phyloP scores from a whole-genome alignment of 2,329 filamentous ascomycete genomes.

The Penicillium aurantiogriseum region DNA sequence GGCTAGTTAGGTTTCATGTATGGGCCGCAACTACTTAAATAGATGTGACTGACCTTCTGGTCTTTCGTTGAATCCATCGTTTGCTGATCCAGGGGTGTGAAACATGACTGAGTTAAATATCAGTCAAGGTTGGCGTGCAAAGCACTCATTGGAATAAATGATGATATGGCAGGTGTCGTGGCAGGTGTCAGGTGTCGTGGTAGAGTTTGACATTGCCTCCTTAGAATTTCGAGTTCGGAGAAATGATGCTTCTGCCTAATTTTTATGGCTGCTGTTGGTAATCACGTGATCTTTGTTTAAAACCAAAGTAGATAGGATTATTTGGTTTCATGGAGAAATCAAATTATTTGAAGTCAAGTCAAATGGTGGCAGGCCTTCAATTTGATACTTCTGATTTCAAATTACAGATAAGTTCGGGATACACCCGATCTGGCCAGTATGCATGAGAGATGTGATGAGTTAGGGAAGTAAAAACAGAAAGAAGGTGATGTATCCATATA shows the following conservation, averaged over 20 bases:
- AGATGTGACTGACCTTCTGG: slow-evolving; percentile 13
- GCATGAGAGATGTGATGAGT: too few species aligned
- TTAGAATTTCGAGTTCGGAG: neutral
- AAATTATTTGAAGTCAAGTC: neutral
- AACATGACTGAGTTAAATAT: neutral
- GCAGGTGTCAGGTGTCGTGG: neutral
- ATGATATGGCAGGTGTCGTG: neutral
- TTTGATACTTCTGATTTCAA: too few species aligned
- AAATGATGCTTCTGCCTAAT: neutral
- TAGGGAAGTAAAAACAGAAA: too few species aligned
- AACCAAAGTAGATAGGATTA: neutral
- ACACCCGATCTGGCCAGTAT: too few species aligned
- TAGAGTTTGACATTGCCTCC: neutral
- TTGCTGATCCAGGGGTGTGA: neutral
- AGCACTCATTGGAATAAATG: neutral
- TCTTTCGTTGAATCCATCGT: slow-evolving; percentile 2
- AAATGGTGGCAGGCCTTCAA: too few species aligned
- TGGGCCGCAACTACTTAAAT: neutral
- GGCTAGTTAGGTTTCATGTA: slow-evolving; percentile 6
- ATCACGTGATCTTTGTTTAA: neutral
- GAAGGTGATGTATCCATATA: too few species aligned
- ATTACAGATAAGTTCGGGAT: too few species aligned
- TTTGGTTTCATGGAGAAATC: neutral
- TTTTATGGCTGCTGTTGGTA: neutral
- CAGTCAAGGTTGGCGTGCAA: neutral